phyloP scores from a whole-genome alignment of 2,329 filamentous ascomycete genomes.

The Ascochyta rabiei region DNA sequence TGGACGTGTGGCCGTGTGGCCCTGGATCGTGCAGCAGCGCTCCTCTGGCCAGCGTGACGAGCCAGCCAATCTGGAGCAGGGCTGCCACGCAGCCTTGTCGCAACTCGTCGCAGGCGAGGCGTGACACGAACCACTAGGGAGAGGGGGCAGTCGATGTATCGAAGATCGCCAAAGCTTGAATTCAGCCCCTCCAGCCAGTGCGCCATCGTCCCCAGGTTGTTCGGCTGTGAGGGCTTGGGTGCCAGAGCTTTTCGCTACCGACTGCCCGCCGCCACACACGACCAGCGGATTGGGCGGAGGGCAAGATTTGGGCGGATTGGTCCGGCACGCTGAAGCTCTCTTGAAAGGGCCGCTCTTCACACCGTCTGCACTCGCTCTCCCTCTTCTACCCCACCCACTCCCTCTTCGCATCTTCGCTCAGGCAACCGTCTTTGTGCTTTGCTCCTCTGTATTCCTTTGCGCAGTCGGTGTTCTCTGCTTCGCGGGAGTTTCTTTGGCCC shows the following conservation, averaged over 20 bases:
- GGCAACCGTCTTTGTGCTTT: slow-evolving; percentile 20
- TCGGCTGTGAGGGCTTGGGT: slow-evolving; percentile 9
- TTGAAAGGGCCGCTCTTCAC: slow-evolving; percentile 31
- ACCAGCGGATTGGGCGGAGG: slow-evolving; percentile 32
- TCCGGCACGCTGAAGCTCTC: slow-evolving; percentile 26
- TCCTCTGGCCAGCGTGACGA: slow-evolving; percentile 17
- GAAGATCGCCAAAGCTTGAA: slow-evolving; percentile 46
- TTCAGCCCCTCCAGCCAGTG: slow-evolving; percentile 29
- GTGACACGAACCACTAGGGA: slow-evolving; percentile 33
- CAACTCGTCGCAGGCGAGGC: slow-evolving; percentile 28
- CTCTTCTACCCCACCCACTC: slow-evolving; percentile 37
- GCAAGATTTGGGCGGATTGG: slow-evolving; percentile 25
- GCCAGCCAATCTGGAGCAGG: slow-evolving; percentile 25
- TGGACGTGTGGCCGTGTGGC: slow-evolving; percentile 18
- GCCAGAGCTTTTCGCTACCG: slow-evolving; percentile 28
- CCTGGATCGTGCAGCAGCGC: slow-evolving; percentile 31
- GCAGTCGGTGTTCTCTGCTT: slow-evolving; percentile 34
- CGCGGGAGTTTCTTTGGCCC: slow-evolving; percentile 23
- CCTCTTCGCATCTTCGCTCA: slow-evolving; percentile 24
- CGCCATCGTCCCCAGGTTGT: slow-evolving; percentile 25
- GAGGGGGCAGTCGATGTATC: slow-evolving; percentile 21
- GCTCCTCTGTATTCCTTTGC: slow-evolving; percentile 38
- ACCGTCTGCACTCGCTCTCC: slow-evolving; percentile 22
- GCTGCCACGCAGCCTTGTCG: slow-evolving; percentile 37
- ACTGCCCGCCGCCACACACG: slow-evolving; percentile 30